These are phyloP conservation scores for Pelagomonas calceolata DNA, from an alignment of 108 stramenopile genomes.

Conservation along the genomic window DNA sequence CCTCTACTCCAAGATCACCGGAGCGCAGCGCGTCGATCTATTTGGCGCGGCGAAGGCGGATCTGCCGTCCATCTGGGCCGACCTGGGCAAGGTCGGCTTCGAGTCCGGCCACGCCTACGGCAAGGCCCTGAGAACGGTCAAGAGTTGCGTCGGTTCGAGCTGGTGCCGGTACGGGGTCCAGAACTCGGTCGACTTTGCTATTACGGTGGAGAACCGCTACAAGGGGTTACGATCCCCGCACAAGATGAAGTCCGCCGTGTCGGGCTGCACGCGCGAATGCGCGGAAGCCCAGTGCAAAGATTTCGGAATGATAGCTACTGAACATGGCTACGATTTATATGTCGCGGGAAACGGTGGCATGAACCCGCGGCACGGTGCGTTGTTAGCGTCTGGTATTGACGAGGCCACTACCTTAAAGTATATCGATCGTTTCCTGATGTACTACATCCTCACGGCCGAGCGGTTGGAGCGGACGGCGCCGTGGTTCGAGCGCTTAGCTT, in stretches of 20 bases:
- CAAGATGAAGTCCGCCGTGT: conserved; percentile 79
- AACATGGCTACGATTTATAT: conserved; percentile 83
- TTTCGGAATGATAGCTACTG: conserved; percentile 84
- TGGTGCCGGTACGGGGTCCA: conserved; percentile 89
- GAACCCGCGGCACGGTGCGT: conserved; percentile 74
- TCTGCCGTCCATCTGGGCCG: conserved; percentile 84
- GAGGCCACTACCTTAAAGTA: conserved; percentile 75
- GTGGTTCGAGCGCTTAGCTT: conserved; percentile 74
- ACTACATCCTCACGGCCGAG: conserved; percentile 84
- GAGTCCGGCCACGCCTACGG: conserved; percentile 88
- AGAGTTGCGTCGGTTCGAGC: conserved; percentile 81
- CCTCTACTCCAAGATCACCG: conserved; percentile 81
- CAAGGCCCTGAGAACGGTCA: conserved; percentile 81
- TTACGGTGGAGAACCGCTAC: conserved; percentile 79
- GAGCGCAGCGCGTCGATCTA: conserved; percentile 76
- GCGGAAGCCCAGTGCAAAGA: conserved; percentile 83
- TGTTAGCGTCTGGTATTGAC: conserved; percentile 74
- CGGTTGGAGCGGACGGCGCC: conserved; percentile 70
- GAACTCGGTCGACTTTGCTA: conserved; percentile 75
- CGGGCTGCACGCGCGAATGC: conserved; percentile 80
- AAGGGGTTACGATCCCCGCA: conserved; percentile 85
- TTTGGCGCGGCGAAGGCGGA: conserved; percentile 84
- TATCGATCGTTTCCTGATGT: conserved; percentile 82
- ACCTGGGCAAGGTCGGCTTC: conserved; percentile 70
- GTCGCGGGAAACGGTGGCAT: conserved; percentile 79